Conservation (phyloP, 768 basidiomycete genomes). For the Termitomyces sp. region DNA sequence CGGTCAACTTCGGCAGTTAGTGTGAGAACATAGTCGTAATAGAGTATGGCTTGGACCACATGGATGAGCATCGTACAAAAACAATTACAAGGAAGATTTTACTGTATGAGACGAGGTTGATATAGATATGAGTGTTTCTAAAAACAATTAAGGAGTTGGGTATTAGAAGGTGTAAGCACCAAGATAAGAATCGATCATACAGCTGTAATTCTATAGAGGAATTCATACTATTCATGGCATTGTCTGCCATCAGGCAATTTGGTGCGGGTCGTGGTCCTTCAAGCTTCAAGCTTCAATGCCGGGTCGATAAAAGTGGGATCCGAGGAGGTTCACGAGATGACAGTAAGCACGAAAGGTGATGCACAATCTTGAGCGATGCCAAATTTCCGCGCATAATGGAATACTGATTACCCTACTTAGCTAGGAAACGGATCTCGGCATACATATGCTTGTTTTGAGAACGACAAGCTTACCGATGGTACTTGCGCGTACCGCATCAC, state of each 20-base stretch:
- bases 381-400: no score
- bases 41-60: conserved; percentile 26
- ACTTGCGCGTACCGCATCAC: no score
- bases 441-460: no score
- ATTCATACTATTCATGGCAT: not conserved
- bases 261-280: not conserved
- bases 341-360: no score
- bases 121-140: conserved; percentile 7
- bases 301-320: no score
- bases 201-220: conserved; percentile 11
- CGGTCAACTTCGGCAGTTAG: conserved; percentile 33
- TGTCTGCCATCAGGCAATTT: conserved; percentile 1
- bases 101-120: conserved; percentile 15
- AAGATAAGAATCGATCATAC: conserved; percentile 1
- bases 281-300: not conserved
- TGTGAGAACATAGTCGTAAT: conserved; percentile 48
- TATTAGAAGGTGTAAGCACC: not conserved
- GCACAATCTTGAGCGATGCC: no score
- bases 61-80: not conserved
- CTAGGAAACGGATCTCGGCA: no score
- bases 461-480: no score
- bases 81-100: not conserved
- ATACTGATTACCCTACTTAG: no score
- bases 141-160: not conserved
- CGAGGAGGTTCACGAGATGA: no score